Conservation (phyloP, 805 yeast genomes). For the Nakazawaea holstii region DNA sequence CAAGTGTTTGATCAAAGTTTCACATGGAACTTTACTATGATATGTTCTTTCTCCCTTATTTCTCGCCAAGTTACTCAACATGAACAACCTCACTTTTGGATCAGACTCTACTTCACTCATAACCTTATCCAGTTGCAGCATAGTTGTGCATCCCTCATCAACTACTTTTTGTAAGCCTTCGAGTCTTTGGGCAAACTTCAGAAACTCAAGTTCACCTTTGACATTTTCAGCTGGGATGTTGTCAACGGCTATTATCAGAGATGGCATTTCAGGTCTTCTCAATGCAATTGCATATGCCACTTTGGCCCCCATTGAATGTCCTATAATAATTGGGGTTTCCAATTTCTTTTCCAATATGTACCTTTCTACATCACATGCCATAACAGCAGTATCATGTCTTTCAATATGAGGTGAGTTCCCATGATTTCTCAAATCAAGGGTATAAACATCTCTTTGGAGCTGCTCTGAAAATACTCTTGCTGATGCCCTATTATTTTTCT, state of each 20-base stretch:
- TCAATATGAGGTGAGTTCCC: constrained; percentile 78
- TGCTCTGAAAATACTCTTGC: constrained; percentile 46
- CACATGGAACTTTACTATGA: constrained; percentile 59
- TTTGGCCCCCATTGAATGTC: constrained; percentile 93
- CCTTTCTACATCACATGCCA: constrained; percentile 78
- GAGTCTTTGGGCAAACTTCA: constrained; percentile 18
- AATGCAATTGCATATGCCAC: constrained; percentile 82
- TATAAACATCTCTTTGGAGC: constrained; percentile 51
- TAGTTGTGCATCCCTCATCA: constrained; percentile 17
- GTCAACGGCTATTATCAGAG: constrained; percentile 64
- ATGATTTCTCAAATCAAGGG: constrained; percentile 82
- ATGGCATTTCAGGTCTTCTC: constrained; percentile 54
- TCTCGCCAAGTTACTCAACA: constrained; percentile 59
- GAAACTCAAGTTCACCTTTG: constrained; percentile 19
- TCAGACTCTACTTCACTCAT: constrained; percentile 58
- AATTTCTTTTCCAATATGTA: constrained; percentile 42
- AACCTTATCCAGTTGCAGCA: constrained; percentile 39
- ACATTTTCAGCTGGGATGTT: constrained; percentile 60
- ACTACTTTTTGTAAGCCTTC: background rate
- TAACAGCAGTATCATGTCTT: constrained; percentile 65
- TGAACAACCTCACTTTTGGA: constrained; percentile 59
- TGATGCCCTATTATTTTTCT: constrained; percentile 70
- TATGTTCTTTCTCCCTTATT: constrained; percentile 22
- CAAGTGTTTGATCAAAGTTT: constrained; percentile 55
- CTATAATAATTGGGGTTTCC: constrained; percentile 46